Evolutionary conservation across 108 stramenopile species (phyloP), one percentile per base, ranked within the genome.

Genomic region (Stephanodiscus minutulus): DNA sequence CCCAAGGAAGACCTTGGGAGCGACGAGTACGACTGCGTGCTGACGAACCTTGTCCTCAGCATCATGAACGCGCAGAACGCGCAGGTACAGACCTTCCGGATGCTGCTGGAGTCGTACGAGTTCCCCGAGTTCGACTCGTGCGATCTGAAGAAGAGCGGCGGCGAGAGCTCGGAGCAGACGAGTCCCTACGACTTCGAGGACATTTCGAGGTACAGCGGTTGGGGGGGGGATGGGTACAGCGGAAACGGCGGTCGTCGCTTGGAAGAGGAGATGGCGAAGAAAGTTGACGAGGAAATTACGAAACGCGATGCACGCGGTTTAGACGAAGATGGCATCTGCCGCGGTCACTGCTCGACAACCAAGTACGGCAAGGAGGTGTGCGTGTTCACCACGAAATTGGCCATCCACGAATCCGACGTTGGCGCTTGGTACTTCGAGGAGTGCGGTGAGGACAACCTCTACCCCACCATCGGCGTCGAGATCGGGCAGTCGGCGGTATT

Each of bases 391-490:
- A 57, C 56, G 0, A 35, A 22, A 39, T 57, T 74, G 28, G 58
- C 66, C 56, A 46, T 87, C 8, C 66, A 82, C 13, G 83, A 68
- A 7, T 64, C 82, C 7, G 70, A 63, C 13, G 61, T 77, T 62
- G 96, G 96, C 18, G 95, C 94, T 70, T 95, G 66, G 74, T 66
- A 29, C 0, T 84, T 97, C 31, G 88, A 92, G 10, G 93, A 90
- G 55, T 95, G 90, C 57, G 92, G 87, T 7, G 24, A 36, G 22
- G 85, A 83, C 18, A 64, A 74, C 7, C 43, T 85, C 12, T 92
- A 93, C 63, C 96, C 96, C 3, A 88, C 83, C 0, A 81, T 97
- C 25, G 90, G 84, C 8, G 74, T 97, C 72, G 82, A 86, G 44
- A 72, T 89, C 17, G 87, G 85, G n/a, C 58, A 82, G 25, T 91